Evolutionary conservation across 2,329 filamentous ascomycete genomes (phyloP).

Genomic region (Basipetospora chlamydospora): DNA sequence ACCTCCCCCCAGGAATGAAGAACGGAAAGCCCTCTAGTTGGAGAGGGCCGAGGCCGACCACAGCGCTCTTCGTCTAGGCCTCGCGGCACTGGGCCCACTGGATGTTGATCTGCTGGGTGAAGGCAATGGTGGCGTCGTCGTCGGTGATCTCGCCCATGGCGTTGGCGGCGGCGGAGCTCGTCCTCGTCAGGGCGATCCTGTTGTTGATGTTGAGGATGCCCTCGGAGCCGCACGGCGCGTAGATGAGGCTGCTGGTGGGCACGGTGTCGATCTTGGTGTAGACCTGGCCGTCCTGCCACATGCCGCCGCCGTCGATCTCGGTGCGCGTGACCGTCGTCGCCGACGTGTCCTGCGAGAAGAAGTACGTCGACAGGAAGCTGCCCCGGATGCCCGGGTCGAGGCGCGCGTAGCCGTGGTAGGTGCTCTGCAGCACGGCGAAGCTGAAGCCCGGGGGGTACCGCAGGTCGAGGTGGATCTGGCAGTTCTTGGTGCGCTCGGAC

Average conservation of each 20-base stretch:
- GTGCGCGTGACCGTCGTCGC: slow-evolving; percentile 29
- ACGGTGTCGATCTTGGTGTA: slow-evolving; percentile 31
- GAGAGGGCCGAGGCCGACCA: no score
- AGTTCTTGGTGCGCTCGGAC: slow-evolving; percentile 28
- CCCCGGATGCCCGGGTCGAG: slow-evolving; percentile 28
- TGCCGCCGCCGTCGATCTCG: slow-evolving; percentile 25
- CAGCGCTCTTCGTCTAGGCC: no score
- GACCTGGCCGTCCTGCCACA: slow-evolving; percentile 27
- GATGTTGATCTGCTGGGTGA: slow-evolving; percentile 23
- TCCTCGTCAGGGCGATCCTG: slow-evolving; percentile 20
- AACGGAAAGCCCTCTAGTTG: no score
- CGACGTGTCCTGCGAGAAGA: slow-evolving; percentile 28
- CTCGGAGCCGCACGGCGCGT: slow-evolving; percentile 27
- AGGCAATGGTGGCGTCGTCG: slow-evolving; percentile 23
- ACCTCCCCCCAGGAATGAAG: no score
- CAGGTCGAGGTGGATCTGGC: slow-evolving; percentile 30
- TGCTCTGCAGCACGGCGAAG: slow-evolving; percentile 29
- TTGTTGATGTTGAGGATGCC: slow-evolving; percentile 29
- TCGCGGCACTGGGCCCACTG: slow-evolving; percentile 16
- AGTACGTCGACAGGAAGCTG: slow-evolving; percentile 31
- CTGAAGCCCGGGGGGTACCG: slow-evolving; percentile 32
- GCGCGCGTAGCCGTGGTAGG: slow-evolving; percentile 33
- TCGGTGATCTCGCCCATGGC: slow-evolving; percentile 22
- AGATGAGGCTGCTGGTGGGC: slow-evolving; percentile 28
- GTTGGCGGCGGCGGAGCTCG: slow-evolving; percentile 15